Evolutionary conservation across 345 rosid species (phyloP).

Genomic region (Physaria fendleri): DNA sequence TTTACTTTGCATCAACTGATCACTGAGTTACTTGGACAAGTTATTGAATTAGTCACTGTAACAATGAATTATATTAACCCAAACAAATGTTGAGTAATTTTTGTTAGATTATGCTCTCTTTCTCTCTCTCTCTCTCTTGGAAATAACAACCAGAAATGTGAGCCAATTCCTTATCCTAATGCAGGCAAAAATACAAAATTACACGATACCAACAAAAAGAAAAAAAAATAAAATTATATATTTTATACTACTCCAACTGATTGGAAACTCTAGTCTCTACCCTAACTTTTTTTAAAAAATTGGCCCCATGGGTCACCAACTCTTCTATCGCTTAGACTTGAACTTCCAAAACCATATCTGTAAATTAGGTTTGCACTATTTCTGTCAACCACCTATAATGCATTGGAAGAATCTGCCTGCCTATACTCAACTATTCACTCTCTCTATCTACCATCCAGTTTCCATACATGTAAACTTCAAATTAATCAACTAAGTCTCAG

Average conservation of each 20-base stretch:
- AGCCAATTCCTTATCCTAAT: background rate
- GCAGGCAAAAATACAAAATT: background rate
- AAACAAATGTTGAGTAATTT: background rate
- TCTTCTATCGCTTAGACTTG: conserved; percentile 7
- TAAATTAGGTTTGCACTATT: background rate
- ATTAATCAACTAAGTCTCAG: background rate
- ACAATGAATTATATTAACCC: background rate
- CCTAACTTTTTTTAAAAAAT: conserved; percentile 37
- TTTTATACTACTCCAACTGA: conserved; percentile 38
- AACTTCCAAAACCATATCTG: background rate
- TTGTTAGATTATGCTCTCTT: background rate
- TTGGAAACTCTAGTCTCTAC: conserved; percentile 42
- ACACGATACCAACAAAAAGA: background rate
- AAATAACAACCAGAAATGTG: background rate
- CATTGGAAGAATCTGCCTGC: conserved; percentile 1
- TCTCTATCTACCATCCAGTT: background rate
- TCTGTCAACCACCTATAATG: background rate
- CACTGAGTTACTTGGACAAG: background rate
- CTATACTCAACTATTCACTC: background rate
- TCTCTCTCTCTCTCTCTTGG: background rate
- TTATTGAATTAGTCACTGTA: background rate
- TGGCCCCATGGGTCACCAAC: conserved; percentile 21
- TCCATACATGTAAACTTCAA: background rate
- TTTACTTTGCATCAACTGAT: background rate
- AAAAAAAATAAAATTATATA: background rate